Percentiles rank a stretch among this genome's conserved stretches.
Evolutionary conservation across 331 rosid species (phyloP).

Genomic region (Rhamnella rubrinervis): DNA sequence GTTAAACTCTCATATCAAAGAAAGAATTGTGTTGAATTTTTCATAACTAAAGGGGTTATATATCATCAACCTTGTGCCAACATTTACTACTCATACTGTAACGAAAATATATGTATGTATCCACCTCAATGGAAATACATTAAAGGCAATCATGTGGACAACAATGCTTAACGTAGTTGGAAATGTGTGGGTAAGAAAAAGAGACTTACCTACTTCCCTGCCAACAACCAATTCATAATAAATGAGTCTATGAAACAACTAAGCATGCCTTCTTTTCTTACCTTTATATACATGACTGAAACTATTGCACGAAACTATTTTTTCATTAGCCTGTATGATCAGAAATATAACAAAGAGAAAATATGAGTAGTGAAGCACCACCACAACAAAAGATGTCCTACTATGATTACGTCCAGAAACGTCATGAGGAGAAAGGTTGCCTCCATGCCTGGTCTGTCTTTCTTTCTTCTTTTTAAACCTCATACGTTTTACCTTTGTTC

Average conservation of each 20-base stretch:
- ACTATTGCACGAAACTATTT: slow-evolving; percentile 7
- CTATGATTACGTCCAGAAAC: slow-evolving; percentile 37
- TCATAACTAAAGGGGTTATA: too few relatives aligned
- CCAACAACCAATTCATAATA: slow-evolving; percentile 38
- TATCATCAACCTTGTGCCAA: not conserved
- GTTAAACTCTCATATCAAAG: too few relatives aligned
- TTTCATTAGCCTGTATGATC: not conserved
- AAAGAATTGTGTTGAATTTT: too few relatives aligned
- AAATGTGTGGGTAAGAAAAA: not conserved
- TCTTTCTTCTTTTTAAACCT: not conserved
- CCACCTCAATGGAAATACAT: not conserved
- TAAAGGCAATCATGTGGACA: slow-evolving; percentile 19
- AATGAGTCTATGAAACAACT: slow-evolving; percentile 27
- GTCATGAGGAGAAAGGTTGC: slow-evolving; percentile 52
- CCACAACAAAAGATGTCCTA: slow-evolving; percentile 42
- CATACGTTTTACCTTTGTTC: not conserved
- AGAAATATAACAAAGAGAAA: not conserved
- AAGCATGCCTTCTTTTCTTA: not conserved
- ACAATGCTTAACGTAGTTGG: slow-evolving; percentile 8
- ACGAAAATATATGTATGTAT: not conserved
- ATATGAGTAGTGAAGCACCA: slow-evolving; percentile 39
- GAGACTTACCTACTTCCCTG: slow-evolving; percentile 5
- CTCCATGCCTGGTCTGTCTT: slow-evolving; percentile 44
- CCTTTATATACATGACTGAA: slow-evolving; percentile 11
- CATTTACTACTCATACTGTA: not conserved